Conservation (phyloP, 345 rosid species). For the Cardiospermum halicacabum region DNA sequence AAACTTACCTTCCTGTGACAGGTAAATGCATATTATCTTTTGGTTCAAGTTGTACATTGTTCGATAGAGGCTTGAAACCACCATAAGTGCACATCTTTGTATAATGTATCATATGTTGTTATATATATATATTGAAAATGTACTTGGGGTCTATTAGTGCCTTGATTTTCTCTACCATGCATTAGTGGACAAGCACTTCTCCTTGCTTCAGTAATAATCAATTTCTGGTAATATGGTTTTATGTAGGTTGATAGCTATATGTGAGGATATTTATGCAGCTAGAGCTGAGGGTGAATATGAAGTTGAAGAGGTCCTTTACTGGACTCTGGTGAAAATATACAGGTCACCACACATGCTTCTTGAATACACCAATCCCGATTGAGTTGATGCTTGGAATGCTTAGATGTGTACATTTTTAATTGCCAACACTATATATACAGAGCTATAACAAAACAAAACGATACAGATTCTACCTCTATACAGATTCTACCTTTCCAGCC, state of each 20-base stretch:
- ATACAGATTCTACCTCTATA: too few species aligned
- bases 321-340: constrained; percentile 94
- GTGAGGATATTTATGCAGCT: constrained; percentile 95
- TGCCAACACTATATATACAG: too few species aligned
- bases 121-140: too few species aligned
- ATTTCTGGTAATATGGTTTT: constrained; percentile 12
- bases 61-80: too few species aligned
- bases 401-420: too few species aligned
- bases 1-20: constrained; percentile 91
- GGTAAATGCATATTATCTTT: constrained; percentile 31
- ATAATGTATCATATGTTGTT: too few species aligned
- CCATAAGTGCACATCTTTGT: too few species aligned
- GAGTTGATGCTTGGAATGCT: constrained; percentile 14
- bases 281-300: constrained; percentile 97
- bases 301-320: constrained; percentile 95
- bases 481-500: background rate
- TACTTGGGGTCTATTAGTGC: background rate
- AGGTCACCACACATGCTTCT: constrained; percentile 98
- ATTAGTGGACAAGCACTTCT: background rate
- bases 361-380: constrained; percentile 86
- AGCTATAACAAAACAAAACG: too few species aligned
- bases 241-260: constrained; percentile 83
- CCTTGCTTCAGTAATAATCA: background rate
- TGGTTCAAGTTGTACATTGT: too few species aligned
- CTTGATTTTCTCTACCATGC: background rate